Evolutionary conservation across 2,329 filamentous ascomycete species (phyloP).

Genomic region (Stenocarpella maydis): DNA sequence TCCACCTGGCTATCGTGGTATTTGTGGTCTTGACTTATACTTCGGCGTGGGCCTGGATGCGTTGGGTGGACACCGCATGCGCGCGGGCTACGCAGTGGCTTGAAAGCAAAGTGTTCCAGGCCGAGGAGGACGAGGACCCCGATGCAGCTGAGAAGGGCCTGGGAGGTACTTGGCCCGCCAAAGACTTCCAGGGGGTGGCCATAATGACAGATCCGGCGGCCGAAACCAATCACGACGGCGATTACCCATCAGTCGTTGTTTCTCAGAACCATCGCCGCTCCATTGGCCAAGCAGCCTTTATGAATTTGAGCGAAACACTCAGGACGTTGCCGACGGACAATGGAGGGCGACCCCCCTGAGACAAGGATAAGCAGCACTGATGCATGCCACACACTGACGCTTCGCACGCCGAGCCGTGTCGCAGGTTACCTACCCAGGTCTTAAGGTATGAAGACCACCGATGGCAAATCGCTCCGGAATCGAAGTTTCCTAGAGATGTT

Average conservation of each 20-base stretch:
- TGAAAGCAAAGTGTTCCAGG: constrained; percentile 56
- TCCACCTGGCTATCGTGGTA: constrained; percentile 53
- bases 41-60: constrained; percentile 58
- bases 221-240: background rate
- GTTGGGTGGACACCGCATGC: constrained; percentile 59
- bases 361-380: background rate
- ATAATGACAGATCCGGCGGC: background rate
- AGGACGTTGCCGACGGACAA: background rate
- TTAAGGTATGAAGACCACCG: too few relatives aligned
- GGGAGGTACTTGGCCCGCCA: background rate
- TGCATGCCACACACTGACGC: background rate
- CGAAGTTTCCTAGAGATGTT: background rate
- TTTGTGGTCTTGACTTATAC: constrained; percentile 57
- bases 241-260: background rate
- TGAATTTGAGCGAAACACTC: background rate
- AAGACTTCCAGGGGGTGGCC: constrained; percentile 9
- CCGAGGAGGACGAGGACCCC: constrained; percentile 45
- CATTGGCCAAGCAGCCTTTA: constrained; percentile 1
- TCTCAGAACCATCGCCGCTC: constrained; percentile 8
- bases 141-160: constrained; percentile 41
- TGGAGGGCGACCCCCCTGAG: background rate
- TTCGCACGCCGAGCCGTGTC: background rate
- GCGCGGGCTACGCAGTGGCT: constrained; percentile 56
- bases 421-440: too few relatives aligned
- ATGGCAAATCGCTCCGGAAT: background rate